Conservation (phyloP, 176 grass and related monocot genomes). For the Calamus simplicifolius region DNA sequence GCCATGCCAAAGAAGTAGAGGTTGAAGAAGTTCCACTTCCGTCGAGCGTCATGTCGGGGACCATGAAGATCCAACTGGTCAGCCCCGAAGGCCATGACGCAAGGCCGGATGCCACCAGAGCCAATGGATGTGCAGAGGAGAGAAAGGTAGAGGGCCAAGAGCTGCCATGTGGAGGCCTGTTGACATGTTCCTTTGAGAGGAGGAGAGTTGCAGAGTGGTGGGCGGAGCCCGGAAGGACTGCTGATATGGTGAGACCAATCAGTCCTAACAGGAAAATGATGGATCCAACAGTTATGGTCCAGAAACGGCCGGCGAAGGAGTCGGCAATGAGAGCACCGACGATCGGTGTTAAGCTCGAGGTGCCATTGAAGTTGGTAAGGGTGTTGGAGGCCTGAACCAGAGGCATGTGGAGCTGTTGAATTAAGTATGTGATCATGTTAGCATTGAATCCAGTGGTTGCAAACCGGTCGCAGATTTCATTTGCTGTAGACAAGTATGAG, state of each 20-base stretch:
- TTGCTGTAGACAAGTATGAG: background rate
- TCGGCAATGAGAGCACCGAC: slow-evolving; percentile 9
- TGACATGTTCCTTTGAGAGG: too few relatives aligned
- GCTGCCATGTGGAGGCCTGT: too few relatives aligned
- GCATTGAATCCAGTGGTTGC: slow-evolving; percentile 12
- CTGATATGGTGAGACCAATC: slow-evolving; percentile 13
- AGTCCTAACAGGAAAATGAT: slow-evolving; percentile 7
- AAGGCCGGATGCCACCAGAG: too few relatives aligned
- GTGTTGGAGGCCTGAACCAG: slow-evolving; percentile 17
- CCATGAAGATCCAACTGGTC: too few relatives aligned
- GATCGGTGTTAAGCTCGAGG: slow-evolving; percentile 12
- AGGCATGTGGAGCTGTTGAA: slow-evolving; percentile 16
- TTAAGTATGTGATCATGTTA: slow-evolving; percentile 21
- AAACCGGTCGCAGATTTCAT: slow-evolving; percentile 12
- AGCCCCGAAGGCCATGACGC: too few relatives aligned
- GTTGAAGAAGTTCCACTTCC: background rate
- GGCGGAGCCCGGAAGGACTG: slow-evolving; percentile 2
- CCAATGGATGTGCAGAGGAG: too few relatives aligned
- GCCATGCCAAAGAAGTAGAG: slow-evolving; percentile 15
- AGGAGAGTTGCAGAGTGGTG: too few relatives aligned
- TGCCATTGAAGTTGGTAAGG: slow-evolving; percentile 20
- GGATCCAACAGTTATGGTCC: slow-evolving; percentile 14
- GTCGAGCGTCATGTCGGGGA: too few relatives aligned
- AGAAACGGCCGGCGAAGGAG: slow-evolving; percentile 17
- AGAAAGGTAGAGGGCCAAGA: too few relatives aligned